Conservation (phyloP, 768 basidiomycete genomes). For the Suillus luteus region DNA sequence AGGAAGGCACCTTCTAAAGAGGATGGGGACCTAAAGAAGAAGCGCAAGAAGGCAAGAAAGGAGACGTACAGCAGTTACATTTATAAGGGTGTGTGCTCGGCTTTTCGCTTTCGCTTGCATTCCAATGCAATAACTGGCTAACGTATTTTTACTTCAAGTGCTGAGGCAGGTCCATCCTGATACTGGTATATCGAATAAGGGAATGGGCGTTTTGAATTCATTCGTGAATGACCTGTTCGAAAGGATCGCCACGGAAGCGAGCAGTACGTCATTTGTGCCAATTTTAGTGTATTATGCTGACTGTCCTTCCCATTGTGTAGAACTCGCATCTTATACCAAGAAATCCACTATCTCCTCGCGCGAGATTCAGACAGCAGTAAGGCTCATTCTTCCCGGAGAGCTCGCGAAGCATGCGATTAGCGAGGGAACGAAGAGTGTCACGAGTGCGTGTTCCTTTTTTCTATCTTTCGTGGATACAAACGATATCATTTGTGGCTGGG, state of each 20-base stretch:
- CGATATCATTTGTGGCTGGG: conserved; percentile 9
- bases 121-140: background rate
- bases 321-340: conserved; percentile 70
- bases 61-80: conserved; percentile 69
- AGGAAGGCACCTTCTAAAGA: conserved; percentile 30
- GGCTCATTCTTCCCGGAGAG: conserved; percentile 71
- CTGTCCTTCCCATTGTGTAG: conserved; percentile 23
- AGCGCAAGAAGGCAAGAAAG: conserved; percentile 56
- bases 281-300: background rate
- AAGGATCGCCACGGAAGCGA: conserved; percentile 55
- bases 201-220: conserved; percentile 59
- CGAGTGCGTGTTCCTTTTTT: conserved; percentile 31
- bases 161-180: conserved; percentile 76
- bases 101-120: background rate
- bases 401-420: conserved; percentile 77
- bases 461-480: background rate
- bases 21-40: conserved; percentile 47
- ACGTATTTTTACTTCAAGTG: conserved; percentile 35
- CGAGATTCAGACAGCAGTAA: conserved; percentile 71
- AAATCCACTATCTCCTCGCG: conserved; percentile 75
- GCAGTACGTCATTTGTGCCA: conserved; percentile 37
- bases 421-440: conserved; percentile 69
- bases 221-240: conserved; percentile 67
- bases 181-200: conserved; percentile 73
- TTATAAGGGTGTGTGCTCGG: conserved; percentile 47